Evolutionary conservation across 176 grass and related monocot genomes (phyloP), one percentile per base, ranked within the genome.

Genomic region (Miscanthus lutarioriparius): DNA sequence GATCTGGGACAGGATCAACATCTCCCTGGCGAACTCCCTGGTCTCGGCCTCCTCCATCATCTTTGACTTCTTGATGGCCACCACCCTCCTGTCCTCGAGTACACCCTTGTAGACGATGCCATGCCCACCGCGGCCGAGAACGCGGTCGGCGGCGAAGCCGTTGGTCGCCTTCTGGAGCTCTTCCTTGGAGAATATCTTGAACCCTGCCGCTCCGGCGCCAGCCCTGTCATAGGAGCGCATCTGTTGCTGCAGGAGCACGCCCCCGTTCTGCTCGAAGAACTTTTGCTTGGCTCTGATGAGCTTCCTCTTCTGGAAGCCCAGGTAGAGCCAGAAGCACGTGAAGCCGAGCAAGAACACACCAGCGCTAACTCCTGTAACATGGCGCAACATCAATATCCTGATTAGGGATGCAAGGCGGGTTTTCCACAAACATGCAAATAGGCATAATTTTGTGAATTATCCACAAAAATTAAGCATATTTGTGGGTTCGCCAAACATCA

Each of bases 211-310:
- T 14, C 70, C 66, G 2, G 62, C 26, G 16, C 71, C 65, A 17
- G 72, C 33, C 7, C 17, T 26, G 7, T 30, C 37, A 22, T 80
- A 74, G 3, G 93, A 84, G 2, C 20, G 35, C 51, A 95, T 86
- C 20, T 90, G 79, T 36, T 87, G 88, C 66, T 85, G 86, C 7
- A 92, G 65, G 7, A 95, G 11, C n/a, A 91, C 27, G 1, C 93
- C 93, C 3, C 93, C 93, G 32, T 95, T 95, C 30, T 89, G 90
- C 83, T 95, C 77, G 22, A 92, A 95, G 65, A 91, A 89, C 28
- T 23, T 77, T 33, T 77, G 79, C 76, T 90, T 92, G 1, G 86
- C 45, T 63, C 68, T 78, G 39, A 92, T 86, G 25, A 85, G 86
- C 58, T 67, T 89, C 37, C 72, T 80, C 67, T 88, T 95, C 70